phyloP scores from a whole-genome alignment of 306 rosid species.

The Datisca glomerata region DNA sequence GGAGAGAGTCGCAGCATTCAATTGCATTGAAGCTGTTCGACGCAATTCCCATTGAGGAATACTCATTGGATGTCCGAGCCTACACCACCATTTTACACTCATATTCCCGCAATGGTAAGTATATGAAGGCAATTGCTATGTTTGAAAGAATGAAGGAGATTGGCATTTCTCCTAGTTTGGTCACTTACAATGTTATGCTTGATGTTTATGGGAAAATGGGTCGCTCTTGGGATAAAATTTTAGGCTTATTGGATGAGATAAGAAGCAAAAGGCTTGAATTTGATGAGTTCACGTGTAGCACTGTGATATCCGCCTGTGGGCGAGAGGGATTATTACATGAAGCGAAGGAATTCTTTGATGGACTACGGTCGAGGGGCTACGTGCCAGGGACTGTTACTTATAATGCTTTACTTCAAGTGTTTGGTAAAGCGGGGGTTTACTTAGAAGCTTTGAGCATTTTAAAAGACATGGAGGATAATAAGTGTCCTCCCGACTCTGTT shows the following conservation, averaged over 20 bases:
- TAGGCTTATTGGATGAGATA: conserved; percentile 76
- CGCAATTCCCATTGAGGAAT: conserved; percentile 59
- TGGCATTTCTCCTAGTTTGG: conserved; percentile 76
- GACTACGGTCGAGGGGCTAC: conserved; percentile 52
- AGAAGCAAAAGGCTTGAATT: conserved; percentile 46
- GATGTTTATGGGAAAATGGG: conserved; percentile 98
- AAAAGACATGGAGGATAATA: conserved; percentile 76
- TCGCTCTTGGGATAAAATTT: conserved; percentile 65
- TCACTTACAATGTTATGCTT: conserved; percentile 91
- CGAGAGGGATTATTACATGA: conserved; percentile 78
- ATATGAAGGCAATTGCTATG: conserved; percentile 47
- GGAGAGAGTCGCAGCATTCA: conserved; percentile 80
- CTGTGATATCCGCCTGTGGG: conserved; percentile 89
- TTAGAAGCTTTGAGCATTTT: conserved; percentile 68
- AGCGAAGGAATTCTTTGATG: conserved; percentile 65
- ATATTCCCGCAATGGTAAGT: conserved; percentile 65
- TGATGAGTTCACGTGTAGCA: conserved; percentile 91
- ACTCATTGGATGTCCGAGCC: conserved; percentile 66
- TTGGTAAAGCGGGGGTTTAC: conserved; percentile 78
- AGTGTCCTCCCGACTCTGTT: conserved; percentile 57
- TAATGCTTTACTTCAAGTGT: conserved; percentile 72
- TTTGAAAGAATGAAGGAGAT: conserved; percentile 59
- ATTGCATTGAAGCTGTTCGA: conserved; percentile 72
- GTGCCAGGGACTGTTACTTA: conserved; percentile 77
- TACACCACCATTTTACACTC: conserved; percentile 72